Base-by-base conservation (phyloP, 2,329 filamentous ascomycete genomes). In the Cladophialophora immunda region DNA sequence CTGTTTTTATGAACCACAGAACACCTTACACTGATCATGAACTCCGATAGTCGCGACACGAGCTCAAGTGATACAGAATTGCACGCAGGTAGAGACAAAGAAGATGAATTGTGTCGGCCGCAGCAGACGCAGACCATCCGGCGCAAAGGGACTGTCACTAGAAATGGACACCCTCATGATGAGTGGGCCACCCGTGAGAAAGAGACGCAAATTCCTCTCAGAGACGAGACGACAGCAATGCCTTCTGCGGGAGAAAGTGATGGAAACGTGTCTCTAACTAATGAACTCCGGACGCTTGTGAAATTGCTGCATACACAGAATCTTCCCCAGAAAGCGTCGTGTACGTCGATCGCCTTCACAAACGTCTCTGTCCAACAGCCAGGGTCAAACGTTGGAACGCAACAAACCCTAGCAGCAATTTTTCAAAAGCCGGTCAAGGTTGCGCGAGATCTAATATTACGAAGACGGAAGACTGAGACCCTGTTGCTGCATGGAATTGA, bases 351-450 rank as follows among this genome's bases (percentile, higher is more conserved):
- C 3, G 45, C 45, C 34, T 45, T 59, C 22, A 25, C 36, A 15
- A 50, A 47, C 11, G n/a, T 59, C 34, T 59, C 34, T 36, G 57
- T 36, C n/a, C 22, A 36, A 13, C 19, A 45, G 22, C 30, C 30
- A 41, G 27, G 17, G 13, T 38, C 7, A 19, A 34, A 19, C 29
- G n/a, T 22, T 13, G 47, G 47, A 22, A 25, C 27, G 2, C 47
- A 52, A 19, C 27, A 5, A 22, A 52, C 47, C 19, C 19, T 52
- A 22, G 19, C 9, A 25, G 47, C 47, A 5, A n/a, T 52, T 29
- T n/a, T 52, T 25, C 47, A 52, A 52, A 29, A 11, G 15, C 47
- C 47, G 4, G 4, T 25, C 47, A 52, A 22, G 27, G 47, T n/a
- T 52, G 47, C 19, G n/a, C 19, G 27, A 29, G 19, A 29, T 52